Base-by-base conservation (phyloP, 1,284 basidiomycete species). In the Pulveroboletus sp. region DNA sequence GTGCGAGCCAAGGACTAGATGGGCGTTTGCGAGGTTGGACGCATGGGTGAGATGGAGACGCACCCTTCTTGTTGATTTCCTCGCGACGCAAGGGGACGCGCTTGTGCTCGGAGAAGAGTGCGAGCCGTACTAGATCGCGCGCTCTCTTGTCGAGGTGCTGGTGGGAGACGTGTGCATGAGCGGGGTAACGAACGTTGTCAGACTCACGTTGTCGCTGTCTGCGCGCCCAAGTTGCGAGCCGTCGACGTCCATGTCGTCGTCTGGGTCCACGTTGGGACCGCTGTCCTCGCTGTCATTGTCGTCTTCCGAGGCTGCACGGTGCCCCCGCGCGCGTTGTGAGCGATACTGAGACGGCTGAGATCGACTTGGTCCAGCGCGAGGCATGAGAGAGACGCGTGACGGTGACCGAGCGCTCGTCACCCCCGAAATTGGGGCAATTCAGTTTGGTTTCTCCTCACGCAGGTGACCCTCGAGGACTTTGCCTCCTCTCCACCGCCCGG, bases 41-140 rank as follows among this genome's bases (percentile, higher is more conserved):
- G 25, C 9, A 43, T 22, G 1, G 24, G 28, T 42, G 31, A 44
- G 17, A 44, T 17, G n/a, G 25, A 28, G 25, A 56, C 68, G 35
- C 43, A 84, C 89, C 83, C 81, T 89, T 90, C 75, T 91, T 92
- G 20, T 80, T 83, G 43, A 92, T 89, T 28, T 92, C 90, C 28
- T 92, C 89, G 46, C 89, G 76, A 39, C 81, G 80, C 44, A 92
- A 70, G 2, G 83, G 78, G 9, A 76, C 67, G 43, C 88, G 78
- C 65, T 78, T 81, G 52, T 86, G 82, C 67, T 92, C 88, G 3
- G 76, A 78, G 66, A 91, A 92, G 35, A 92, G 75, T 4, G 89
- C 89, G 10, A 92, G 77, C 10, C 90, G 80, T 9, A 87, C 87
- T 29, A 92, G 80, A 53, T 84, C 83, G 50, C 79, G 76, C 0